Evolutionary conservation across 768 basidiomycete species (phyloP).

Genomic region (Brasilioporus rufonigricans): DNA sequence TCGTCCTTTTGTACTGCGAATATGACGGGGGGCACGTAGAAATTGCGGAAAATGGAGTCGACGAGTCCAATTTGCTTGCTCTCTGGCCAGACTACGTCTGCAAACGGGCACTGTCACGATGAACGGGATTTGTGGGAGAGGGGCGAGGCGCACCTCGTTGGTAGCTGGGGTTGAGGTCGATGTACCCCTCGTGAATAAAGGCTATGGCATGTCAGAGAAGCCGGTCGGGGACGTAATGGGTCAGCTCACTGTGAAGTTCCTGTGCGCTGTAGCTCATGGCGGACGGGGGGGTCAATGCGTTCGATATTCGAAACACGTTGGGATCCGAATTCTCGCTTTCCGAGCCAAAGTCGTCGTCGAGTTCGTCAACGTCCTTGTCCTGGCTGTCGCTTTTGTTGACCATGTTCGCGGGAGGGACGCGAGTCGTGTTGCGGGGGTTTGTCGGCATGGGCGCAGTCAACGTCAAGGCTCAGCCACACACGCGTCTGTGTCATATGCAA

Average conservation of each 20-base stretch:
- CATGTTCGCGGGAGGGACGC: conserved; percentile 20
- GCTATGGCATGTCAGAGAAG: conserved; percentile 33
- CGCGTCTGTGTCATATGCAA: conserved; percentile 4
- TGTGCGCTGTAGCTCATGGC: conserved; percentile 42
- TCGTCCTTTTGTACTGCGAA: conserved; percentile 43
- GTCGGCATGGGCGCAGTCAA: not conserved
- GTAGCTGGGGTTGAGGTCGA: conserved; percentile 70
- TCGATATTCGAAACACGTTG: conserved; percentile 43
- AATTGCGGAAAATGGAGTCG: conserved; percentile 53
- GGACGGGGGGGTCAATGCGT: conserved; percentile 39
- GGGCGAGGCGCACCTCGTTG: conserved; percentile 54
- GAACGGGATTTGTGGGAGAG: not conserved
- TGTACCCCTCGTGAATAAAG: conserved; percentile 64
- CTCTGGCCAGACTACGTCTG: conserved; percentile 78
- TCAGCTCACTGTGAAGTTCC: conserved; percentile 45
- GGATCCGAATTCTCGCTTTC: conserved; percentile 40
- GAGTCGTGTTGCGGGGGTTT: not conserved
- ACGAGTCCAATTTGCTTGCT: conserved; percentile 58
- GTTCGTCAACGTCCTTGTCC: conserved; percentile 46
- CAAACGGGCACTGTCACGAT: not conserved
- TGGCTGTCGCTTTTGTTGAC: conserved; percentile 17
- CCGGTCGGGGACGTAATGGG: not conserved
- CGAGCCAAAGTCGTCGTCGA: conserved; percentile 42
- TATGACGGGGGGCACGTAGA: conserved; percentile 51
- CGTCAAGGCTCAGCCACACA: conserved; percentile 18